These are phyloP conservation scores for Camellia japonica DNA, from an alignment of 148 eudicot genomes.

Conservation along the genomic window DNA sequence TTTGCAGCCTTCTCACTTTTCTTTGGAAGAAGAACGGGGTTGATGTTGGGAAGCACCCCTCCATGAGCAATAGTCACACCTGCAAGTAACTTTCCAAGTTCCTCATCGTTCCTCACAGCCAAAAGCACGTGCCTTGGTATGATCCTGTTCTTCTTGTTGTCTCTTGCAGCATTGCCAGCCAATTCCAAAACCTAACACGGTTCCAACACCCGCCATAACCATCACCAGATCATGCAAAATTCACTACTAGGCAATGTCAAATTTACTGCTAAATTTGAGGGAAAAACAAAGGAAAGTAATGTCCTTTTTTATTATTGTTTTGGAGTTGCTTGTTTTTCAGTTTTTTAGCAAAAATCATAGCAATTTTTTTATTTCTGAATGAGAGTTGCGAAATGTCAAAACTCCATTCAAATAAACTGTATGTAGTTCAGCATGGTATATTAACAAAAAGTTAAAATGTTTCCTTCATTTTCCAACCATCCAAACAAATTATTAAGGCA, in stretches of 20 bases:
- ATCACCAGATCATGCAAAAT: not conserved
- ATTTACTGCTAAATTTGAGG: not conserved
- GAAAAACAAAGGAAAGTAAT: no score
- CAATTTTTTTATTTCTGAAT: no score
- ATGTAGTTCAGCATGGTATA: not conserved
- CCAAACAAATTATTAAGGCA: not conserved
- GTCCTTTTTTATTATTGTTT: no score
- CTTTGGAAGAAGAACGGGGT: conserved; percentile 11
- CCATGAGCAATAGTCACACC: conserved; percentile 16
- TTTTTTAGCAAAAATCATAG: no score
- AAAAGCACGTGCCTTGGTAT: conserved; percentile 13
- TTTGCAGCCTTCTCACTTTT: not conserved
- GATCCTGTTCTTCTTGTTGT: conserved; percentile 16
- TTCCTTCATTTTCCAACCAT: not conserved
- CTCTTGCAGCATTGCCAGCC: conserved; percentile 19
- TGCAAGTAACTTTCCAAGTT: conserved; percentile 15
- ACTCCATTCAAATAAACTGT: not conserved
- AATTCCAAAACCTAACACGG: conserved; percentile 11
- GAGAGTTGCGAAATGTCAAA: not conserved
- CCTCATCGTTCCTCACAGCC: conserved; percentile 17
- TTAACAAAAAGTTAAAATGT: not conserved
- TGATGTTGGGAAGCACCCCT: conserved; percentile 17
- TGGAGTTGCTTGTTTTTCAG: no score
- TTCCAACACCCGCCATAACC: not conserved
- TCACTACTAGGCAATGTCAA: not conserved